A percentile compares a stretch with the other conserved stretches of the same genome.
These are phyloP conservation scores for Leptoxyphium fumago DNA, from an alignment of 2,329 filamentous ascomycete genomes.

Conservation along the genomic window DNA sequence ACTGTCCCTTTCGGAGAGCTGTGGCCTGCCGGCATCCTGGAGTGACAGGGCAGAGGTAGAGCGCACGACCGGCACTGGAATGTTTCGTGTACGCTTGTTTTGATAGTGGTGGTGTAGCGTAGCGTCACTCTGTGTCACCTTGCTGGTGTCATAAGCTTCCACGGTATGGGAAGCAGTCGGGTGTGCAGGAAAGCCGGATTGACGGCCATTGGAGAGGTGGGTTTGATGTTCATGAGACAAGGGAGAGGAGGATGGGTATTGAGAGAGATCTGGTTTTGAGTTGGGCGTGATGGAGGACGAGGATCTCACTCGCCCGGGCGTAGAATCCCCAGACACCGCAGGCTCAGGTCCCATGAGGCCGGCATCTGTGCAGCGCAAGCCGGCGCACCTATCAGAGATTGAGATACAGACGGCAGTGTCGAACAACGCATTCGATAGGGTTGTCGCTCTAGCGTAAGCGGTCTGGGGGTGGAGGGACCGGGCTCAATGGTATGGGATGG, in stretches of 20 bases:
- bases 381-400: neutral
- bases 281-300: neutral
- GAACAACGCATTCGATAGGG: neutral
- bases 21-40: slow-evolving; percentile 28
- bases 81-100: neutral
- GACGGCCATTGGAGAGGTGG: too few species aligned
- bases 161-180: too few species aligned
- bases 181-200: too few species aligned
- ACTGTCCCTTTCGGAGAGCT: slow-evolving; percentile 46
- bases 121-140: neutral
- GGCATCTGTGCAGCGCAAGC: neutral
- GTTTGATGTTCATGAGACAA: too few species aligned
- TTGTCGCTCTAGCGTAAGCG: neutral
- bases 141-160: neutral
- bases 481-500: neutral
- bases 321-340: neutral
- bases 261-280: too few species aligned
- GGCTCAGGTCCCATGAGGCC: neutral
- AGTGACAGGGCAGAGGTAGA: slow-evolving; percentile 1
- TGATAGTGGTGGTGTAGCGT: neutral
- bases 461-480: neutral
- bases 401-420: neutral
- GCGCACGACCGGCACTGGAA: neutral
- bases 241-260: too few species aligned
- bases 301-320: neutral